Conservation (phyloP, 371 early-diverging fungal species). For the Mucor ambiguus region DNA sequence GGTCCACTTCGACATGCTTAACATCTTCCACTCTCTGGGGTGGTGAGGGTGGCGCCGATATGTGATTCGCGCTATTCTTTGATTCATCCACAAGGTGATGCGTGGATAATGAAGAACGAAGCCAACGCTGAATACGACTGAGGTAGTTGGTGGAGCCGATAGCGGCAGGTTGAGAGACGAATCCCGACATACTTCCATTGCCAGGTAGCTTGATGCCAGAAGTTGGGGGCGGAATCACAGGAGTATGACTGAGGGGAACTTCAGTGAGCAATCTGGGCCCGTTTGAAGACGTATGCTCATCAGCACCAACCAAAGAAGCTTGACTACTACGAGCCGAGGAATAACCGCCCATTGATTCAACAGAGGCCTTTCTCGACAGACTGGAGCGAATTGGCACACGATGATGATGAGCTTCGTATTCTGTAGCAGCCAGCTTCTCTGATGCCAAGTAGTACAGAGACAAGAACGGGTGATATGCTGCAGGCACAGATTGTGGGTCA, state of each 20-base stretch:
- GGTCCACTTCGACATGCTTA: constrained; percentile 15
- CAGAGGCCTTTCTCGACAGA: constrained; percentile 41
- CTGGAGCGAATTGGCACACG: constrained; percentile 13
- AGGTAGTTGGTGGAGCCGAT: constrained; percentile 41
- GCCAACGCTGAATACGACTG: constrained; percentile 48
- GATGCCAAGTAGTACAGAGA: constrained; percentile 84
- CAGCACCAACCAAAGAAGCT: constrained; percentile 29
- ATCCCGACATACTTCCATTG: constrained; percentile 24
- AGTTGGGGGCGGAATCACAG: background rate
- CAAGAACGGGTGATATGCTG: constrained; percentile 69
- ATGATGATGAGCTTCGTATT: constrained; percentile 24
- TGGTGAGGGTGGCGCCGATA: constrained; percentile 15
- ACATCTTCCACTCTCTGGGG: constrained; percentile 17
- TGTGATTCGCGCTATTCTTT: constrained; percentile 1
- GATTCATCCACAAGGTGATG: constrained; percentile 27
- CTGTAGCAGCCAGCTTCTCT: constrained; percentile 70
- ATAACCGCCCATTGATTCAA: constrained; percentile 37
- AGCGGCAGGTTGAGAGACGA: constrained; percentile 37
- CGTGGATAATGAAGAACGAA: constrained; percentile 46
- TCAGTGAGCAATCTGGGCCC: constrained; percentile 20
- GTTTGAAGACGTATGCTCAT: constrained; percentile 10
- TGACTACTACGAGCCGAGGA: constrained; percentile 45
- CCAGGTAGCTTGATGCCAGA: constrained; percentile 12
- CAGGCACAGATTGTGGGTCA: constrained; percentile 51
- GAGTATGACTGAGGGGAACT: constrained; percentile 25